Conservation (phyloP, 805 yeast genomes). For the Limtongia smithiae region DNA sequence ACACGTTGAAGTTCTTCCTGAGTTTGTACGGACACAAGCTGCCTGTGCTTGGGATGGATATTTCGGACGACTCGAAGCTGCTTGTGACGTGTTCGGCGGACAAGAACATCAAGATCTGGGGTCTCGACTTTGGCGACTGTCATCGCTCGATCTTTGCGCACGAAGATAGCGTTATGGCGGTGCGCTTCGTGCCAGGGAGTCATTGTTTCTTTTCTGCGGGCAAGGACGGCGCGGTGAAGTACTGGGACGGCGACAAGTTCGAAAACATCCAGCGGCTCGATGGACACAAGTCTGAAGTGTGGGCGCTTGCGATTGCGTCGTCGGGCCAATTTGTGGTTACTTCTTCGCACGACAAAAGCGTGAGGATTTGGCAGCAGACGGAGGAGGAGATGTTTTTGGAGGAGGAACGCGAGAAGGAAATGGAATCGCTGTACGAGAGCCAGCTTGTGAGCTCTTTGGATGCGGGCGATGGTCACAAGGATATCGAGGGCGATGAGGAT, state of each 20-base stretch:
- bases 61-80: conserved; percentile 81
- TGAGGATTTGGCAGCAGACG: conserved; percentile 89
- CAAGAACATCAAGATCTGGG: conserved; percentile 97
- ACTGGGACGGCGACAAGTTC: conserved; percentile 98
- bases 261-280: conserved; percentile 84
- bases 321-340: conserved; percentile 68
- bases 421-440: conserved; percentile 88
- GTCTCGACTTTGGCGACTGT: conserved; percentile 97
- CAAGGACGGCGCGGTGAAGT: conserved; percentile 84
- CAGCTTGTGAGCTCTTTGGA: conserved; percentile 71
- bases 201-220: conserved; percentile 88
- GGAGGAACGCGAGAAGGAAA: conserved; percentile 93
- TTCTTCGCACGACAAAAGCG: conserved; percentile 88
- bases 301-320: conserved; percentile 79
- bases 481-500: conserved; percentile 39
- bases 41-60: conserved; percentile 90
- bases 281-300: conserved; percentile 89
- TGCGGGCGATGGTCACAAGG: conserved; percentile 39
- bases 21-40: conserved; percentile 94
- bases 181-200: conserved; percentile 74
- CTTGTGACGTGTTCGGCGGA: conserved; percentile 94
- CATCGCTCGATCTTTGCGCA: conserved; percentile 96
- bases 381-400: conserved; percentile 95
- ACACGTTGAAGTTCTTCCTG: conserved; percentile 79
- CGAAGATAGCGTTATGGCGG: conserved; percentile 91